Conservation (phyloP, 768 basidiomycete genomes). For the Lentinus tigrinus region DNA sequence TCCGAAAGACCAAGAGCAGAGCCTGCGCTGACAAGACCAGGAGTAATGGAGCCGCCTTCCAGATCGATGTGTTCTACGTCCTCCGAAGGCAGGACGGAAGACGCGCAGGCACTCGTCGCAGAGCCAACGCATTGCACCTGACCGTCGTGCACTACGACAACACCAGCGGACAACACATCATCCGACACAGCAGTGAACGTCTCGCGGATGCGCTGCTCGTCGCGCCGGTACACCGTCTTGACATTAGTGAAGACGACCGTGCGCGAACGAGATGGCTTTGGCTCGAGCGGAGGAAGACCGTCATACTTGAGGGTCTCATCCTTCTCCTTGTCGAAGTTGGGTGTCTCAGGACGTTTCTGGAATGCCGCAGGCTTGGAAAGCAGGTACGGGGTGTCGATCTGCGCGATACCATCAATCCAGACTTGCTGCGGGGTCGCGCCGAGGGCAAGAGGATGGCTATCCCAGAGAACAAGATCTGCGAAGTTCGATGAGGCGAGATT, state of each 20-base stretch:
- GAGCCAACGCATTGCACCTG: conserved; percentile 51
- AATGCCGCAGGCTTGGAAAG: conserved; percentile 51
- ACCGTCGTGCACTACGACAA: conserved; percentile 55
- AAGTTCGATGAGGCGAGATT: neutral
- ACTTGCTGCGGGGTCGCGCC: conserved; percentile 81
- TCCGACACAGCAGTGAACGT: conserved; percentile 26
- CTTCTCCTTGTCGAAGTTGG: conserved; percentile 61
- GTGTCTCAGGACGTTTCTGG: conserved; percentile 54
- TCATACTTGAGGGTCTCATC: conserved; percentile 54
- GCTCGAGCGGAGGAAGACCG: conserved; percentile 62
- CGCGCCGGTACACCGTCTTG: conserved; percentile 43
- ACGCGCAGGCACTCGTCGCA: conserved; percentile 21
- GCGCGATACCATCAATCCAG: conserved; percentile 82
- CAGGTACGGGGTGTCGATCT: conserved; percentile 49
- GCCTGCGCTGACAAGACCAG: conserved; percentile 64
- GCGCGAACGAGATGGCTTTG: conserved; percentile 31
- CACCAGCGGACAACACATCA: conserved; percentile 19
- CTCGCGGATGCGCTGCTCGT: conserved; percentile 31
- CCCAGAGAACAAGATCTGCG: conserved; percentile 74
- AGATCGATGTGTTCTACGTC: conserved; percentile 47
- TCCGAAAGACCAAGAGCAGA: conserved; percentile 67
- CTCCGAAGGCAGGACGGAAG: neutral
- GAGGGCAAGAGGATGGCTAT: conserved; percentile 73
- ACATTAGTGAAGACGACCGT: conserved; percentile 69
- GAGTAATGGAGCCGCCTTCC: conserved; percentile 62